Conservation (phyloP, 2,329 filamentous ascomycete species). For the Penicillium sp. region DNA sequence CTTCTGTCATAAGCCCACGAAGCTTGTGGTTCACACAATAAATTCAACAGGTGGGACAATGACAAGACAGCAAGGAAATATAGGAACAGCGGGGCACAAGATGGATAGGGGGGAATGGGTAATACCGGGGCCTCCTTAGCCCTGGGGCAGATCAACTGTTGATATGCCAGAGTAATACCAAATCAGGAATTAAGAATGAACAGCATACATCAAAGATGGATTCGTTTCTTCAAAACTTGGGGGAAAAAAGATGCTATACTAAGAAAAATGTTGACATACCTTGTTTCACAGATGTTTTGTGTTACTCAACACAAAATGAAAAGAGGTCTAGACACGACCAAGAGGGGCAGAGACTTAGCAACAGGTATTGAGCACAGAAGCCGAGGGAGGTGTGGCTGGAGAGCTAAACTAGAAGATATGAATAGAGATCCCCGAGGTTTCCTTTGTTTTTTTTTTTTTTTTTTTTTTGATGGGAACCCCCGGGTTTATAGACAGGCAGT, state of each 20-base stretch:
- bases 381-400: background rate
- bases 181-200: too few relatives aligned
- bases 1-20: background rate
- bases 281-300: background rate
- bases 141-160: too few relatives aligned
- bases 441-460: too few relatives aligned
- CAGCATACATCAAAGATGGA: too few relatives aligned
- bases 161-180: too few relatives aligned
- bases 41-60: background rate
- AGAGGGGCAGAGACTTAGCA: background rate
- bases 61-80: background rate
- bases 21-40: background rate
- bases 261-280: background rate
- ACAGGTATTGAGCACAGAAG: background rate
- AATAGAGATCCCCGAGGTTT: too few relatives aligned
- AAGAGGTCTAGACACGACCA: background rate
- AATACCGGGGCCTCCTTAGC: too few relatives aligned
- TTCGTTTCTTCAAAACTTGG: too few relatives aligned
- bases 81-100: too few relatives aligned
- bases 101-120: too few relatives aligned
- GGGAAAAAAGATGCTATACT: background rate
- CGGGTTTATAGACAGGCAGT: background rate
- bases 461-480: background rate
- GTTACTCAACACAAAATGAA: background rate
- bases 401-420: background rate